These are phyloP conservation scores for Arabidopsis arenosa DNA, from an alignment of 345 rosid genomes.

Conservation along the genomic window DNA sequence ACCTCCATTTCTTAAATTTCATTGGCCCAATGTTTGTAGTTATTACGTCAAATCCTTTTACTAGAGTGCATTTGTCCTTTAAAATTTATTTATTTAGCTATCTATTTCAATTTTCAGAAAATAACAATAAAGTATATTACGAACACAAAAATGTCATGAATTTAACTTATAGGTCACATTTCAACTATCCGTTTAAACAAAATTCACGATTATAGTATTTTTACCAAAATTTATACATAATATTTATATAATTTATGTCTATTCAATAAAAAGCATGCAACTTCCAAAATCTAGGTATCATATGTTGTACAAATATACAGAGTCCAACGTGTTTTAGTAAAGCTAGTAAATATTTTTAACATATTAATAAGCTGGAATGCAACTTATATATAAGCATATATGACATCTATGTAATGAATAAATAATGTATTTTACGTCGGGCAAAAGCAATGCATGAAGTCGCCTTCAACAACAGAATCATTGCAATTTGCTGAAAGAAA, in stretches of 20 bases:
- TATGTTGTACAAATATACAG: conserved; percentile 7
- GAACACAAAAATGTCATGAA: neutral
- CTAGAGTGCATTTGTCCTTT: neutral
- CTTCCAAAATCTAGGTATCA: conserved; percentile 20
- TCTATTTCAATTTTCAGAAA: too few species aligned
- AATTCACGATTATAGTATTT: neutral
- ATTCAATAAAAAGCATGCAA: neutral
- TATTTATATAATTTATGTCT: neutral
- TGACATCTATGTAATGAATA: conserved; percentile 1
- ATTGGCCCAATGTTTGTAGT: neutral
- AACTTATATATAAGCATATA: conserved; percentile 2
- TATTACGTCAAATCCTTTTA: neutral
- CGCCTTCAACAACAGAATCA: conserved; percentile 63
- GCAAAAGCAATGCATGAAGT: conserved; percentile 91
- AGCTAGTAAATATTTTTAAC: conserved; percentile 14
- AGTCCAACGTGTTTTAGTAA: neutral
- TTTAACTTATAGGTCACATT: neutral
- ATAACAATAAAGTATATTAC: neutral
- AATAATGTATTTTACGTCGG: conserved; percentile 65
- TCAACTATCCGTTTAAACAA: neutral
- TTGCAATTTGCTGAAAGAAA: conserved; percentile 40
- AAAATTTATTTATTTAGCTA: neutral
- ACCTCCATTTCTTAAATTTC: neutral
- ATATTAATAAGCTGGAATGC: neutral
- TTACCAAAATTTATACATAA: neutral